Evolutionary conservation across 2,329 filamentous ascomycete species (phyloP).

Genomic region (Botrytis galanthina): DNA sequence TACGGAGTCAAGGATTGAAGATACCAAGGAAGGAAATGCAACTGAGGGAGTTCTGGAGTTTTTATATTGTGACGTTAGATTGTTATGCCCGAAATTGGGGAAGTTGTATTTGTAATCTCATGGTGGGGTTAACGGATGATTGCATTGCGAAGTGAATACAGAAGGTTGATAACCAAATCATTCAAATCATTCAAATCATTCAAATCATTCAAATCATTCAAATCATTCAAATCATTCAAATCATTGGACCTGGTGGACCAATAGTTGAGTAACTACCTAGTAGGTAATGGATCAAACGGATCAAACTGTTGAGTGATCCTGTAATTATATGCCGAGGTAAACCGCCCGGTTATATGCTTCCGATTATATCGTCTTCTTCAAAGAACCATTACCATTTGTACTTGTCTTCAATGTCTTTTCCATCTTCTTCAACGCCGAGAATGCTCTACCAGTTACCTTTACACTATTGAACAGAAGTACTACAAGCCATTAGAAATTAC

Average conservation of each 20-base stretch:
- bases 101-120: conserved; percentile 5
- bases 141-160: neutral
- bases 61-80: neutral
- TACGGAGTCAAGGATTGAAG: neutral
- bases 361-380: neutral
- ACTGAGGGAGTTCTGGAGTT: neutral
- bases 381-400: neutral
- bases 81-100: neutral
- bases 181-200: neutral
- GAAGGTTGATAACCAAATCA: neutral
- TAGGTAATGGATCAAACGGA: too few species aligned
- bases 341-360: neutral
- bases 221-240: neutral
- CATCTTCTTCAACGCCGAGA: neutral
- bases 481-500: neutral
- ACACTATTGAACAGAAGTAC: neutral
- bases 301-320: neutral
- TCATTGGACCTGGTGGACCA: neutral
- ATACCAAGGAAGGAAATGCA: neutral
- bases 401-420: neutral
- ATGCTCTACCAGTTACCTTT: neutral
- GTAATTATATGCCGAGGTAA: neutral
- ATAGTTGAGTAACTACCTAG: neutral
- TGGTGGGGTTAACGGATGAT: neutral
- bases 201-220: neutral